Evolutionary conservation across 176 grass and related monocot species (phyloP).

Genomic region (Alopecurus myosuroides): DNA sequence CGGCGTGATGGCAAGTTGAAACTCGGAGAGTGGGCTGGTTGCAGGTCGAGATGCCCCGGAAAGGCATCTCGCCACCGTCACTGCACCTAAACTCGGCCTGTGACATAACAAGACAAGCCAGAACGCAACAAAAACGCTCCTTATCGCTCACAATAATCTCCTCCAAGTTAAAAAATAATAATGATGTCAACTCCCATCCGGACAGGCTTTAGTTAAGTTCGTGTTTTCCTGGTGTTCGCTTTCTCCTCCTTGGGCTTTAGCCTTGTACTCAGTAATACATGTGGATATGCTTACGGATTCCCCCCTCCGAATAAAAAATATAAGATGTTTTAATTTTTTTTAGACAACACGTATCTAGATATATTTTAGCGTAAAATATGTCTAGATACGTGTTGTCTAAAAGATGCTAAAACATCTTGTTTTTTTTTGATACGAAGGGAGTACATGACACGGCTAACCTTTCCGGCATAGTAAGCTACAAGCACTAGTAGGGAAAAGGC

Average conservation of each 20-base stretch:
- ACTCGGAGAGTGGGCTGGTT: constrained; percentile 3
- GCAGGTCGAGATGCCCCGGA: constrained; percentile 14
- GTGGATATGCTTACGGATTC: background rate
- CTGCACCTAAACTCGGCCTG: constrained; percentile 30
- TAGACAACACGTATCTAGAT: too few species aligned
- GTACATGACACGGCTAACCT: too few species aligned
- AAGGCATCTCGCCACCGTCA: background rate
- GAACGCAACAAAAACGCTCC: constrained; percentile 42
- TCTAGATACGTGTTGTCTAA: too few species aligned
- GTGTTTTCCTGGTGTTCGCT: background rate
- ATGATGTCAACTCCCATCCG: background rate
- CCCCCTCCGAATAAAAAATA: too few species aligned
- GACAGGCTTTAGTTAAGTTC: background rate
- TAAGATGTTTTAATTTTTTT: too few species aligned
- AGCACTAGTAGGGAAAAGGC: too few species aligned
- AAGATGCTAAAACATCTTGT: too few species aligned
- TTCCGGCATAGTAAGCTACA: too few species aligned
- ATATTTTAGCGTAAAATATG: too few species aligned
- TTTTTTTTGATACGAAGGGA: too few species aligned
- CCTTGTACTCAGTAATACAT: background rate
- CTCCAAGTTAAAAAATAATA: background rate
- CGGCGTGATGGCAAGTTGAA: constrained; percentile 16
- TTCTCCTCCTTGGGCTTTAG: constrained; percentile 14
- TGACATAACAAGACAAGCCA: constrained; percentile 67
- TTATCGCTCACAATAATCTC: background rate